Base-by-base conservation (phyloP, 1,284 basidiomycete genomes). In the Ganoderma boninense region DNA sequence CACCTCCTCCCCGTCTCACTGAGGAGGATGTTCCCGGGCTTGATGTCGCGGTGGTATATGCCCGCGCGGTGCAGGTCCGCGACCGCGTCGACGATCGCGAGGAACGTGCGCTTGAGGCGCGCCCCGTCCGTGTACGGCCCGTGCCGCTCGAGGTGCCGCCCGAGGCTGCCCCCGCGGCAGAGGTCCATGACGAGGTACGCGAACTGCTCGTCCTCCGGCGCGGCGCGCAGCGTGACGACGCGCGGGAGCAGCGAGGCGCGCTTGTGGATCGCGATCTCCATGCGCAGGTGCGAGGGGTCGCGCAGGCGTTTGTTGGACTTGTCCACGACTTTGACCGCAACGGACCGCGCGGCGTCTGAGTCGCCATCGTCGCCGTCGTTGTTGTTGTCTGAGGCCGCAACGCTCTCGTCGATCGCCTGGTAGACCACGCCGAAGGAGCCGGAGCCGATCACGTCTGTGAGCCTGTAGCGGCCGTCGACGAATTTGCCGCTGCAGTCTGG, bases 21-120 rank as follows among this genome's bases (percentile, higher is more conserved):
- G 76, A 89, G 87, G 49, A 93, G 82, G 71, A 93, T 89, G 80
- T 93, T 93, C 76, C 91, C 90, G 20, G 91, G 91, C 79, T 92
- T 93, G 65, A 93, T 81, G 75, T 92, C 91, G 40, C 90, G 89
- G 77, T 92, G 90, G 79, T 85, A 90, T 78, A 92, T 87, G 56
- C 87, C 86, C 62, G 85, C 78, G 32, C 78, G 74, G 80, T 92
- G 90, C 77, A 89, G 88, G 74, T 85, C 86, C 46, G 87, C 81
- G 67, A 92, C 86, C 5, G 89, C 87, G 71, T 90, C 88, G 76
- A 91, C 77, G 72, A 92, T 84, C 77, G 89, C 87, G 54, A 88
- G 78, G 80, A 89, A 89, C 49, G 87, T 83, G 43, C 76, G 74
- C 64, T 80, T 83, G 76, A 89, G 86, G 68, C 87, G 79, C 26